Conservation (phyloP, 2,329 filamentous ascomycete genomes). For the Zymoseptoria pseudotritici region DNA sequence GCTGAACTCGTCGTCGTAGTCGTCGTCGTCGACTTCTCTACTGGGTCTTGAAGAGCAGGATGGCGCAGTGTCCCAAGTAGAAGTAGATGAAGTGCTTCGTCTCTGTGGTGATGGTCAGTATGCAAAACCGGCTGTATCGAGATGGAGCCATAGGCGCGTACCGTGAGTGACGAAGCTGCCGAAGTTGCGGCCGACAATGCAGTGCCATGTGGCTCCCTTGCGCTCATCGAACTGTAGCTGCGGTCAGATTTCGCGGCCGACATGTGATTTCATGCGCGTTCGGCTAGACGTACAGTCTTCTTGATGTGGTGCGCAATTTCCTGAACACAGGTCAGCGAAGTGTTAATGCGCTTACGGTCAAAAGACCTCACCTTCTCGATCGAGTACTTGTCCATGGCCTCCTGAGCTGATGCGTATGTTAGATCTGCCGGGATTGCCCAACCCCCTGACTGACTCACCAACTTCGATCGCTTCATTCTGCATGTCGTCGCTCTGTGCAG, state of each 20-base stretch:
- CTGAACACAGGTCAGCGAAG: slow-evolving; percentile 38
- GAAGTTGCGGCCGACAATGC: slow-evolving; percentile 97
- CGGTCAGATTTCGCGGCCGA: slow-evolving; percentile 3
- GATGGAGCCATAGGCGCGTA: slow-evolving; percentile 41
- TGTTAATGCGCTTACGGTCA: neutral
- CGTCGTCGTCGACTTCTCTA: slow-evolving; percentile 38
- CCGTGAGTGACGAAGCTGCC: slow-evolving; percentile 98
- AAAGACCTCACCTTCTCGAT: slow-evolving; percentile 56
- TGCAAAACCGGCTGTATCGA: neutral
- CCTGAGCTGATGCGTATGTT: slow-evolving; percentile 46
- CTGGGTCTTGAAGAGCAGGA: slow-evolving; percentile 98
- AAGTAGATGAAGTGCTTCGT: slow-evolving; percentile 99
- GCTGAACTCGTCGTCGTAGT: slow-evolving; percentile 1
- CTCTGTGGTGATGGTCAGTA: slow-evolving; percentile 50
- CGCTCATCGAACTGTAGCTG: slow-evolving; percentile 81
- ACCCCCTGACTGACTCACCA: slow-evolving; percentile 52
- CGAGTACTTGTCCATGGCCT: slow-evolving; percentile 64
- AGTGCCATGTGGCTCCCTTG: slow-evolving; percentile 98
- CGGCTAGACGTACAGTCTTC: slow-evolving; percentile 58
- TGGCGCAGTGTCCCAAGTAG: slow-evolving; percentile 96
- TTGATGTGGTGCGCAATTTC: slow-evolving; percentile 96
- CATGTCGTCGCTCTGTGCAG: slow-evolving; percentile 82
- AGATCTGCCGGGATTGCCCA: slow-evolving; percentile 4
- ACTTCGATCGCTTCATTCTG: slow-evolving; percentile 92
- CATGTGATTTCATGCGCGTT: neutral